Percentiles rank a stretch among this genome's conserved stretches.
phyloP scores from a whole-genome alignment of 306 rosid species.

The Lagenaria siceraria region DNA sequence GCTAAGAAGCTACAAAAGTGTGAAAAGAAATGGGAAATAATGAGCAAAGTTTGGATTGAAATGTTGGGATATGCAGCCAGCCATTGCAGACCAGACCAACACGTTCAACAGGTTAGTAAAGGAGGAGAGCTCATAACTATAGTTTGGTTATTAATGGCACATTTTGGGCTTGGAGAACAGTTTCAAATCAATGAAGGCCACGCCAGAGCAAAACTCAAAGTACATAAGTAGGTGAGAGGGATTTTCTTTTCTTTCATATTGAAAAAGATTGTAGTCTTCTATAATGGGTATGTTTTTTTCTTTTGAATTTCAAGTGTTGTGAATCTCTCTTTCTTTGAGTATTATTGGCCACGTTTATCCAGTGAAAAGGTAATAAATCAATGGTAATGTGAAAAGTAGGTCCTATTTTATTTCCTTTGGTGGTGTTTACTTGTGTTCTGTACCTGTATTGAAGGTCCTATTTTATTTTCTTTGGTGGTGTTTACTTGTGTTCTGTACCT shows the following conservation, averaged over 20 bases:
- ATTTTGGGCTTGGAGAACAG: slow-evolving; percentile 22
- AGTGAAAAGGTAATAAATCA: too few species aligned
- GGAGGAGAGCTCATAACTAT: slow-evolving; percentile 27
- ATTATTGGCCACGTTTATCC: too few species aligned
- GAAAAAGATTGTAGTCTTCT: background rate
- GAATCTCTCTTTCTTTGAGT: background rate
- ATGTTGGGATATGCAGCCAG: slow-evolving; percentile 21
- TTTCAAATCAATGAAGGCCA: slow-evolving; percentile 30
- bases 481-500: too few species aligned
- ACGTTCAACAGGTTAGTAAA: slow-evolving; percentile 20
- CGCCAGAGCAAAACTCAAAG: slow-evolving; percentile 22
- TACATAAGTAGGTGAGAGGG: background rate
- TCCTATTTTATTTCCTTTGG: too few species aligned
- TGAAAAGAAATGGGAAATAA: slow-evolving; percentile 9
- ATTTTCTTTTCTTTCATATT: background rate
- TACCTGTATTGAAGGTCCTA: too few species aligned
- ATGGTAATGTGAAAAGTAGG: too few species aligned
- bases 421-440: too few species aligned
- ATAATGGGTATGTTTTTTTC: background rate
- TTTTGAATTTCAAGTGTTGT: background rate
- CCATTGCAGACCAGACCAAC: slow-evolving; percentile 14
- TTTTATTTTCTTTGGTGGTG: too few species aligned
- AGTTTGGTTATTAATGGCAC: slow-evolving; percentile 25
- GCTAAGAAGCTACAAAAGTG: background rate
- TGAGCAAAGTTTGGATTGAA: slow-evolving; percentile 19